Conservation (phyloP, 2,329 filamentous ascomycete genomes). For the Fusarium anguioides region DNA sequence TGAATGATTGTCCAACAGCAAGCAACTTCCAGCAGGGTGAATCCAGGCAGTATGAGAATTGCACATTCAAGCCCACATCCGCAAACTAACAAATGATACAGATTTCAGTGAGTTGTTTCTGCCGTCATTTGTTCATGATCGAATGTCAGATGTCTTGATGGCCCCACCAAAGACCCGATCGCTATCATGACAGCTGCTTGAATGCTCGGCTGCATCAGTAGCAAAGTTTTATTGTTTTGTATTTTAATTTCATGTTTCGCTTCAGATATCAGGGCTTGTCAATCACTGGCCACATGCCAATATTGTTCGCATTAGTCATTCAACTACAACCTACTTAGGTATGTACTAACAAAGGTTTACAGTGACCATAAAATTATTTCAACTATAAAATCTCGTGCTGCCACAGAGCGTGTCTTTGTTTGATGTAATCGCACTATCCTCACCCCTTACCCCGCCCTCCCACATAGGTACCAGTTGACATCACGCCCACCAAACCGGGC, state of each 20-base stretch:
- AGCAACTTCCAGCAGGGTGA: background rate
- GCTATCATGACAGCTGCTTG: slow-evolving; percentile 29
- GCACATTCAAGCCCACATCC: background rate
- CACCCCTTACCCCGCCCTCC: slow-evolving; percentile 45
- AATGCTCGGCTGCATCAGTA: background rate
- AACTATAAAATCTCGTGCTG: background rate
- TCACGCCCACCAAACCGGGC: slow-evolving; percentile 23
- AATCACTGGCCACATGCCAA: background rate
- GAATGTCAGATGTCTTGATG: slow-evolving; percentile 20
- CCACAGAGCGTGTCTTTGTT: slow-evolving; percentile 7
- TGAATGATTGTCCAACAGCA: slow-evolving; percentile 7
- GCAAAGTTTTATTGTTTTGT: background rate
- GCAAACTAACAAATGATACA: background rate
- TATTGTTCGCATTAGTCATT: background rate
- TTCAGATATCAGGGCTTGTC: background rate
- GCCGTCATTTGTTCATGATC: slow-evolving; percentile 9
- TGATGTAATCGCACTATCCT: slow-evolving; percentile 40
- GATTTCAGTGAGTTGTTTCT: background rate
- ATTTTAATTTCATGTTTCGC: background rate
- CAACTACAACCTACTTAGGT: background rate
- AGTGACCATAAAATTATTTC: background rate
- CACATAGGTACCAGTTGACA: slow-evolving; percentile 12
- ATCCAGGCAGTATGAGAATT: background rate
- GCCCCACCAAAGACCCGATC: slow-evolving; percentile 30
- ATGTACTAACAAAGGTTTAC: background rate